These are phyloP conservation scores for Solanum pennellii DNA, from an alignment of 257 asterid species.

Conservation along the genomic window DNA sequence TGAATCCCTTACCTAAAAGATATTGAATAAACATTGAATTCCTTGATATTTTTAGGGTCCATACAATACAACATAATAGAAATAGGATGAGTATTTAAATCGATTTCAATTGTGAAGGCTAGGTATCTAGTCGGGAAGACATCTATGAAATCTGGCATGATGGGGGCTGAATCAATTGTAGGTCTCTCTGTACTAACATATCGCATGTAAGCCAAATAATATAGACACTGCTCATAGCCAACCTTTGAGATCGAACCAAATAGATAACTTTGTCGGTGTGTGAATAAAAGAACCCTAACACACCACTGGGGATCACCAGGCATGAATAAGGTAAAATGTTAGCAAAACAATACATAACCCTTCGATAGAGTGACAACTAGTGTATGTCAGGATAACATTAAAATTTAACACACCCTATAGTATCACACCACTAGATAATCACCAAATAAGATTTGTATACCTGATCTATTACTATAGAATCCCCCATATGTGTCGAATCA, in stretches of 20 bases:
- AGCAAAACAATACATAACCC: background rate
- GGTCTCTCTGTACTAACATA: background rate
- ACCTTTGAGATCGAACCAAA: background rate
- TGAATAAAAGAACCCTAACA: background rate
- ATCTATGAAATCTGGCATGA: too few relatives aligned
- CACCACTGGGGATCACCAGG: background rate
- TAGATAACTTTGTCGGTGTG: too few relatives aligned
- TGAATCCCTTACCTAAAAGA: background rate
- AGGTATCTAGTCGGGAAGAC: background rate
- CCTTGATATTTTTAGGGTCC: background rate
- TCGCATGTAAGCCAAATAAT: background rate
- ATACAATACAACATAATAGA: too few relatives aligned
- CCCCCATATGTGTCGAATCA: background rate
- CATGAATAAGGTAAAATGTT: background rate
- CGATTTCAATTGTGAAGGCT: background rate
- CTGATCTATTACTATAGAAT: background rate
- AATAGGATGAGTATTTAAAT: background rate
- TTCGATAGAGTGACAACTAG: background rate
- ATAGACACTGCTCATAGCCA: background rate
- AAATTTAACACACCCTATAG: background rate
- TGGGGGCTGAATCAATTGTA: background rate
- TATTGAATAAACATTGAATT: too few relatives aligned
- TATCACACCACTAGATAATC: background rate
- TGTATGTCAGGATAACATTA: background rate
- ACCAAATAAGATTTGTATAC: background rate